Base-by-base conservation (phyloP, 2,329 filamentous ascomycete species). In the Monosporascus sp. region DNA sequence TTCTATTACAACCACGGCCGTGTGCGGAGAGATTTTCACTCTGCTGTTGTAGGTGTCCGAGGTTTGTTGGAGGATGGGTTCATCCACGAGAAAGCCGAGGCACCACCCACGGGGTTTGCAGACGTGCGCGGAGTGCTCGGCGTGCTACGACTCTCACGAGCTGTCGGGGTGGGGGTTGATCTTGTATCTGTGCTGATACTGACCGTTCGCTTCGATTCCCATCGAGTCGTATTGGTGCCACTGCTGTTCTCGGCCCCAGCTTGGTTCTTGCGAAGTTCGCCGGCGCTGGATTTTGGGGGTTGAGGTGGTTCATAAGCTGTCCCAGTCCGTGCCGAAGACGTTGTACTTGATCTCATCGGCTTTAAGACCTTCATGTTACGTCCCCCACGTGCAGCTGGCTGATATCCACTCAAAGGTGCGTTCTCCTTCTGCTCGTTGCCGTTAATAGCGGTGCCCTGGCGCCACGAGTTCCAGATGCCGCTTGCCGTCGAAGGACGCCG, bases 21-120 rank as follows among this genome's bases (percentile, higher is more conserved):
- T 5, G 9, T 34, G 14, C 31, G 31, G 31, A 34, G 27, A 27
- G 31, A 5, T 34, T 47, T 42, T 62, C 55, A 71, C 44, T 73
- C 69, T 6, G 67, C 68, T 24, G 67, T 57, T 9, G 73, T 65
- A 2, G 73, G 65, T 11, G 71, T 65, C 62, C 74, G 74, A 46
- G 76, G 70, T 61, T 77, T 77, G 49, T 65, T 66, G 18, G 69
- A 59, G 9, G 42, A 22, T 41, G 78, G 72, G 47, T 88, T 93
- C 76, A 97, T 86, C 92, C 92, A 97, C 14, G 89, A 86, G 73
- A 97, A 97, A 3, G 93, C 93, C 54, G 90, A 94, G 15, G 89
- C 93, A n/a, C 89, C 89, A 8, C 93, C 93, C 18, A 96, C 82
- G 0, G 94, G 93, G 65, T 97, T 97, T 34, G 83, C 77, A 6